Evolutionary conservation across 2,329 filamentous ascomycete species (phyloP).

Genomic region (Blumeriella jaapii): DNA sequence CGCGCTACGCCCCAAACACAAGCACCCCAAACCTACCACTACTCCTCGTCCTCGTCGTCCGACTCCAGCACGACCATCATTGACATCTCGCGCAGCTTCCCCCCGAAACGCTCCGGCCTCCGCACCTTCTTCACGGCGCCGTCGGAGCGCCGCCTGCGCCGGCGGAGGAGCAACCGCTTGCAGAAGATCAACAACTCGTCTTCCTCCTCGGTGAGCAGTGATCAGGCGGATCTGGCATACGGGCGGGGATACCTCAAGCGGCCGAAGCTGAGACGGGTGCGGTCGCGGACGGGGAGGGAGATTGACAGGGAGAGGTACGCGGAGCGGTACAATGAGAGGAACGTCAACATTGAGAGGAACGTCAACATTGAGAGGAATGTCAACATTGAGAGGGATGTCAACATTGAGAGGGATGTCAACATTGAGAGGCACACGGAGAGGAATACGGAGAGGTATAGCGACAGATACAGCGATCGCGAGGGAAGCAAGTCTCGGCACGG

Average conservation of each 20-base stretch:
- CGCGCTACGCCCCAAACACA: slow-evolving; percentile 11
- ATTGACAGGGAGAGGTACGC: slow-evolving; percentile 18
- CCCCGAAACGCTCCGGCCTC: slow-evolving; percentile 39
- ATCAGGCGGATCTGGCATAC: slow-evolving; percentile 54
- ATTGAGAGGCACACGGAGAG: slow-evolving; percentile 8
- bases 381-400: too few relatives aligned
- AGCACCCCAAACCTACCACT: slow-evolving; percentile 8
- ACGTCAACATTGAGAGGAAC: too few relatives aligned
- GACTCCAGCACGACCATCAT: slow-evolving; percentile 31
- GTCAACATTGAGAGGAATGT: too few relatives aligned
- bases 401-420: slow-evolving; percentile 19
- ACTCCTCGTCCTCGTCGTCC: slow-evolving; percentile 21
- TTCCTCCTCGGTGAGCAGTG: slow-evolving; percentile 45
- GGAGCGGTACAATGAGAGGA: slow-evolving; percentile 8
- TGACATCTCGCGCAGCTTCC: slow-evolving; percentile 50
- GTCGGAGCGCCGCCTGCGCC: slow-evolving; percentile 39
- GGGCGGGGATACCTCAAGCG: slow-evolving; percentile 41
- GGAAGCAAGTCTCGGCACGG: slow-evolving; percentile 2
- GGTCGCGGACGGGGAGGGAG: slow-evolving; percentile 21
- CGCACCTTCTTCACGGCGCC: slow-evolving; percentile 51
- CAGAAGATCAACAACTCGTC: slow-evolving; percentile 50
- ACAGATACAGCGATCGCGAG: slow-evolving; percentile 9
- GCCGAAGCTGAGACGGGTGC: slow-evolving; percentile 19
- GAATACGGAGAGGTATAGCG: slow-evolving; percentile 5
- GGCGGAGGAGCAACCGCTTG: slow-evolving; percentile 38